phyloP scores from a whole-genome alignment of 2,329 filamentous ascomycete species.

The Epichloe sylvatica region DNA sequence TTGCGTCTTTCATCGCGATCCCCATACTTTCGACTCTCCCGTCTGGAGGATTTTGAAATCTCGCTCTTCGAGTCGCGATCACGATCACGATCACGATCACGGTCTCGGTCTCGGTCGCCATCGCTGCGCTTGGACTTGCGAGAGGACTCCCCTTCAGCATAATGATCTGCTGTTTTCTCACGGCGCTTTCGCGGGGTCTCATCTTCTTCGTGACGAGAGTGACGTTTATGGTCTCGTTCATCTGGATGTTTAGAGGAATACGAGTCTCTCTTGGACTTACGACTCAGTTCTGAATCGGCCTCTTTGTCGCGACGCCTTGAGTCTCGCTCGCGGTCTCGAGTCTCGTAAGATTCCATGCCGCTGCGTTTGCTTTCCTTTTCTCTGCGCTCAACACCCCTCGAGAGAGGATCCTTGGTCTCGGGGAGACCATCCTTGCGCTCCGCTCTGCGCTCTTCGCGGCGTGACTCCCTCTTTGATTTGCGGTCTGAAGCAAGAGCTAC shows the following conservation, averaged over 20 bases:
- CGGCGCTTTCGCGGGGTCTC: conserved; percentile 16
- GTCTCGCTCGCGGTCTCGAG: conserved; percentile 11
- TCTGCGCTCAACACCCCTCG: not conserved
- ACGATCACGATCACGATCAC: conserved; percentile 13
- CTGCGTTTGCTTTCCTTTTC: conserved; percentile 4
- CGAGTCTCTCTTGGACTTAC: conserved; percentile 18
- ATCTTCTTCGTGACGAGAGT: conserved; percentile 21
- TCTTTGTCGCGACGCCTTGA: conserved; percentile 14
- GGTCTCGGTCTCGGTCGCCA: conserved; percentile 14
- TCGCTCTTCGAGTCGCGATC: conserved; percentile 17
- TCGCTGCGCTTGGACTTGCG: conserved; percentile 12
- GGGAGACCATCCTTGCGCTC: conserved; percentile 11
- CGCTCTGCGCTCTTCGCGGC: conserved; percentile 11
- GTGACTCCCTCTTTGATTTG: conserved; percentile 8
- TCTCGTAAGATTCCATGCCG: conserved; percentile 2
- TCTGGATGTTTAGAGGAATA: conserved; percentile 16
- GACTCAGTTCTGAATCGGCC: conserved; percentile 5
- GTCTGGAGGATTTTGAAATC: conserved; percentile 11
- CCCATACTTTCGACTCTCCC: conserved; percentile 13
- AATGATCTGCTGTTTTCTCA: conserved; percentile 14
- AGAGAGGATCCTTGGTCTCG: conserved; percentile 1
- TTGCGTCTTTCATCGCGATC: conserved; percentile 15
- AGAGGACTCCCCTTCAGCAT: conserved; percentile 11
- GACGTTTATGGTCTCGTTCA: conserved; percentile 16
- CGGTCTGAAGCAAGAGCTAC: conserved; percentile 16